Conservation (phyloP, 352 stramenopile genomes). For the Pythium insidiosum region DNA sequence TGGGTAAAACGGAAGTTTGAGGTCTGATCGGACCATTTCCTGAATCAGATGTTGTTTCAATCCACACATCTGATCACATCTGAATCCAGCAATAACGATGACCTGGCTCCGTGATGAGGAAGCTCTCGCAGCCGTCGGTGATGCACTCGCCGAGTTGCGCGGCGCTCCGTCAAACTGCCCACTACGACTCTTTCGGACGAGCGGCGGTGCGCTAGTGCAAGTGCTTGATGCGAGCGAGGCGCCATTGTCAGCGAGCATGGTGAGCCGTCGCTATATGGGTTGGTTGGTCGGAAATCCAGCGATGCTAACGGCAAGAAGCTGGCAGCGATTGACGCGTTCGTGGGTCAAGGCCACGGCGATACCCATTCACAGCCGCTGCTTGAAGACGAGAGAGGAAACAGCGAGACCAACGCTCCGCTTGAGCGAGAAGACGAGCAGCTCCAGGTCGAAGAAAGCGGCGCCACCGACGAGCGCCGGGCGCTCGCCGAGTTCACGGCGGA, state of each 20-base stretch:
- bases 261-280: conserved; percentile 10
- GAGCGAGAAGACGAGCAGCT: background rate
- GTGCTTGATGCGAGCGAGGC: conserved; percentile 49
- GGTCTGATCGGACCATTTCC: too few species aligned
- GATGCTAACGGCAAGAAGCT: conserved; percentile 12
- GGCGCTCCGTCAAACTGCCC: too few species aligned
- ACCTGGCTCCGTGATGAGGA: too few species aligned
- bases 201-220: conserved; percentile 38
- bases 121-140: too few species aligned
- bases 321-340: conserved; percentile 30
- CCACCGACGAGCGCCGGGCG: too few species aligned
- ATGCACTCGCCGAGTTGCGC: too few species aligned
- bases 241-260: conserved; percentile 44
- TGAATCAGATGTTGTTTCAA: too few species aligned
- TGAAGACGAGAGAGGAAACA: background rate
- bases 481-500: background rate
- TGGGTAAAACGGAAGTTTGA: too few species aligned
- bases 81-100: too few species aligned
- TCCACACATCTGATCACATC: too few species aligned
- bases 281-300: background rate
- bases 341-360: too few species aligned
- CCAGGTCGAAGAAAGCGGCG: conserved; percentile 6
- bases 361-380: background rate
- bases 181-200: conserved; percentile 33
- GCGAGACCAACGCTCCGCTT: background rate